Evolutionary conservation across 345 rosid genomes (phyloP).

Genomic region (Populus ilicifolia): DNA sequence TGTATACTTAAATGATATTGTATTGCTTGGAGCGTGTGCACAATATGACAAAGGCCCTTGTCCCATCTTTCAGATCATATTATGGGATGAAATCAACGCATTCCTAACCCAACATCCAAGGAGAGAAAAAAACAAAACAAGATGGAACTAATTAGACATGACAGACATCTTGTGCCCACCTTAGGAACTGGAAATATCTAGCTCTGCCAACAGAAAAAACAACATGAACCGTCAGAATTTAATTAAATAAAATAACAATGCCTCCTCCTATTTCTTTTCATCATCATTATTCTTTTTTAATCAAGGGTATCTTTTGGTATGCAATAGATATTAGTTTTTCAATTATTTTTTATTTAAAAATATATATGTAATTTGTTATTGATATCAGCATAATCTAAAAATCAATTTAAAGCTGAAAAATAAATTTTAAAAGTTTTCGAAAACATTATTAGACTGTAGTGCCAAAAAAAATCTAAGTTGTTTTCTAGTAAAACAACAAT

Average conservation of each 20-base stretch:
- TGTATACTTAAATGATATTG: no score
- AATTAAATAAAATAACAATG: no score
- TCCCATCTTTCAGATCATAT: neutral
- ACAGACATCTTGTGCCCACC: neutral
- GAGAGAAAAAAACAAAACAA: neutral
- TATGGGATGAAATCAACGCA: neutral
- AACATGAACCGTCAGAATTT: neutral
- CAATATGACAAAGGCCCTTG: neutral
- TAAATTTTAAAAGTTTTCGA: fast-evolving
- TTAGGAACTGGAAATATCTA: neutral
- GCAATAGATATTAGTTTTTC: fast-evolving
- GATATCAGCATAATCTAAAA: fast-evolving
- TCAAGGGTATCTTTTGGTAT: fast-evolving
- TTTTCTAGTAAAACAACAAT: fast-evolving
- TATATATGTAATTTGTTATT: no score
- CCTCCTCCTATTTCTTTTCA: neutral
- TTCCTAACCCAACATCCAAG: neutral
- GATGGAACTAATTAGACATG: neutral
- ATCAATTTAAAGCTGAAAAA: no score
- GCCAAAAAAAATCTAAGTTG: no score
- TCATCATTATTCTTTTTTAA: no score
- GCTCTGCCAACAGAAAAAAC: neutral
- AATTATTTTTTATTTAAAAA: no score
- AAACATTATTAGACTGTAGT: fast-evolving
- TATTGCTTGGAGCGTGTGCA: neutral